Evolutionary conservation across 176 grass and related monocot species (phyloP), one percentile per base, ranked within the genome.

Genomic region (Rhynchospora tenuis): DNA sequence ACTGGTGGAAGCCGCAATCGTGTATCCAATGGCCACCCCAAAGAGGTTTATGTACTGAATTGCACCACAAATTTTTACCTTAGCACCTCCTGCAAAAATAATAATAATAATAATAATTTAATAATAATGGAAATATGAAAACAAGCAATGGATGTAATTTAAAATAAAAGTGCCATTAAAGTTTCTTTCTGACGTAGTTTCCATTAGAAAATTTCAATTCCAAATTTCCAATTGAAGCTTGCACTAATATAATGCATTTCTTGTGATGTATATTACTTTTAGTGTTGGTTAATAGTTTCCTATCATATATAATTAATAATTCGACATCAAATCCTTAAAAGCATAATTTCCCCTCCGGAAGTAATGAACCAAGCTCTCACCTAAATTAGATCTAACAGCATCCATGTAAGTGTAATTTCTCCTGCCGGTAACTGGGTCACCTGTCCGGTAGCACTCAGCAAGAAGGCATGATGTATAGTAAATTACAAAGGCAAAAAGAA

Each of bases 351-450:
- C 38, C 33, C 17, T 16, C 4, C 17, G 4, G 29, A 33, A 38
- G 64, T 15, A 47, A 72, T 9, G 1, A 73, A 15, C 51, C 13
- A 14, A 73, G 17, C 54, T 42, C 23, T 55, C 17, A 82, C 89
- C 89, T 84, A 92, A 81, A 84, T 89, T 89, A 19, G 87, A 48
- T 16, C 77, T 78, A 26, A 92, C 90, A 33, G 90, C 90, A 64
- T 92, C 90, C 87, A 87, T 89, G 81, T 92, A 92, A n/a, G 90
- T 92, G 54, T 92, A 89, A 67, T 89, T 92, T 71, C 87, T 82
- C 68, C 69, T 69, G 64, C 90, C 90, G 13, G 84, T 84, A 64
- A 84, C 47, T 0, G 87, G 59, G 59, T 92, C 87, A 3, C 90
- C 87, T 51, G 84, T 79, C 17, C 91, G 54, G 62, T 92, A 92